A percentile compares a stretch with the other conserved stretches of the same genome.
Evolutionary conservation across 176 grass and related monocot species (phyloP).

Genomic region (Carex pumila): DNA sequence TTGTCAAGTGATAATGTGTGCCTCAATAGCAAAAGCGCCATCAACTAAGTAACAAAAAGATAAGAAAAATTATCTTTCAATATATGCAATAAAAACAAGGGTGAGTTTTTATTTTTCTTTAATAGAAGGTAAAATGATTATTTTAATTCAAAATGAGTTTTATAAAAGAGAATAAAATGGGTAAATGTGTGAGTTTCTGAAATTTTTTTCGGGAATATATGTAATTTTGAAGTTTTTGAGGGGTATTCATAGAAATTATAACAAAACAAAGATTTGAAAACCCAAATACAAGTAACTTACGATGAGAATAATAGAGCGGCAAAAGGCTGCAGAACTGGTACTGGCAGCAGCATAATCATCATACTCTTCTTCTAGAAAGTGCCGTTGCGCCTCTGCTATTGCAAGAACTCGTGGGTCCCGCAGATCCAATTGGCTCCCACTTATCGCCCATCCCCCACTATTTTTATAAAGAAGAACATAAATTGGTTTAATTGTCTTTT

Average conservation of each 20-base stretch:
- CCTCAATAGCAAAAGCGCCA: conserved; percentile 94
- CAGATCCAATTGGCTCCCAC: conserved; percentile 57
- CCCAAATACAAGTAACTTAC: conserved; percentile 33
- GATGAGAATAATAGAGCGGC: conserved; percentile 76
- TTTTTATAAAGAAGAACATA: conserved; percentile 1
- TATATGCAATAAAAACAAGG: background rate
- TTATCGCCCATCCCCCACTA: conserved; percentile 82
- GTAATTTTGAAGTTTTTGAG: too few relatives aligned
- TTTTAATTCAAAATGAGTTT: too few relatives aligned
- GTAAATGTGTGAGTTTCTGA: too few relatives aligned
- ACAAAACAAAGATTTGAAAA: conserved; percentile 4
- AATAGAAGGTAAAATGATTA: too few relatives aligned
- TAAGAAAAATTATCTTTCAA: background rate
- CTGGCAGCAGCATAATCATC: conserved; percentile 72
- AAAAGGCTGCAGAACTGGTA: conserved; percentile 80
- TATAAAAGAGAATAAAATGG: too few relatives aligned
- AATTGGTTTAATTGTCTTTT: background rate
- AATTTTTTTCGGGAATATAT: too few relatives aligned
- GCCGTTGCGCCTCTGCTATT: conserved; percentile 61
- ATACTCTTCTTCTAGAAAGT: conserved; percentile 70
- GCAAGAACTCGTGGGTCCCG: conserved; percentile 69
- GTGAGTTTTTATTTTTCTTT: too few relatives aligned
- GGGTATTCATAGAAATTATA: background rate
- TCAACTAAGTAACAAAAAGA: conserved; percentile 38
- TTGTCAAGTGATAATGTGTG: conserved; percentile 59